These are phyloP conservation scores for Nigrospora sphaerica DNA, from an alignment of 2,329 filamentous ascomycete genomes.

Conservation along the genomic window DNA sequence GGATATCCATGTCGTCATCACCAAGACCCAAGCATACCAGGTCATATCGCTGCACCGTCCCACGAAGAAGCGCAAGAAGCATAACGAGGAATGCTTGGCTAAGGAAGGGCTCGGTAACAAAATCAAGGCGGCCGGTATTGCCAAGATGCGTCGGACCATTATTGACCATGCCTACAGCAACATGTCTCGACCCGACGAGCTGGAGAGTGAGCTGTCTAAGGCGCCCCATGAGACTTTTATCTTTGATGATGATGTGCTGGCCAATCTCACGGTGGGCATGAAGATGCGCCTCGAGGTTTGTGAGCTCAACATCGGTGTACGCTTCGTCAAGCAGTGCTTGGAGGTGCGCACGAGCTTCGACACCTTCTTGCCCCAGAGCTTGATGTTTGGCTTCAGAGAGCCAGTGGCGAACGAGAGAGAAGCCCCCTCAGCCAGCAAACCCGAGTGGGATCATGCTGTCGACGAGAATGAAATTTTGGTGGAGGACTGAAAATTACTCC, in stretches of 20 bases:
- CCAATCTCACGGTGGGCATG: conserved; percentile 55
- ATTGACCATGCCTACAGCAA: conserved; percentile 43
- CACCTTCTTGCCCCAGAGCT: conserved; percentile 57
- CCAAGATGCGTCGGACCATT: conserved; percentile 33
- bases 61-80: conserved; percentile 6
- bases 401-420: conserved; percentile 39
- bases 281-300: conserved; percentile 51
- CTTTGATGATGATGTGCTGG: conserved; percentile 53
- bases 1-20: conserved; percentile 32
- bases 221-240: conserved; percentile 42
- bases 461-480: neutral
- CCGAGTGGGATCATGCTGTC: conserved; percentile 15
- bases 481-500: neutral
- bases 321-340: conserved; percentile 55
- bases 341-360: conserved; percentile 56
- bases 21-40: conserved; percentile 15
- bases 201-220: conserved; percentile 16
- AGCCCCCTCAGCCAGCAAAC: conserved; percentile 35
- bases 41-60: conserved; percentile 7
- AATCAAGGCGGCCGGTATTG: conserved; percentile 35
- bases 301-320: conserved; percentile 51
- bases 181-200: conserved; percentile 22
- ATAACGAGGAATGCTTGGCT: conserved; percentile 10
- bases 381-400: conserved; percentile 61
- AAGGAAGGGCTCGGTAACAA: conserved; percentile 9